phyloP scores from a whole-genome alignment of 2,329 filamentous ascomycete species.

The Lojkania enalia region DNA sequence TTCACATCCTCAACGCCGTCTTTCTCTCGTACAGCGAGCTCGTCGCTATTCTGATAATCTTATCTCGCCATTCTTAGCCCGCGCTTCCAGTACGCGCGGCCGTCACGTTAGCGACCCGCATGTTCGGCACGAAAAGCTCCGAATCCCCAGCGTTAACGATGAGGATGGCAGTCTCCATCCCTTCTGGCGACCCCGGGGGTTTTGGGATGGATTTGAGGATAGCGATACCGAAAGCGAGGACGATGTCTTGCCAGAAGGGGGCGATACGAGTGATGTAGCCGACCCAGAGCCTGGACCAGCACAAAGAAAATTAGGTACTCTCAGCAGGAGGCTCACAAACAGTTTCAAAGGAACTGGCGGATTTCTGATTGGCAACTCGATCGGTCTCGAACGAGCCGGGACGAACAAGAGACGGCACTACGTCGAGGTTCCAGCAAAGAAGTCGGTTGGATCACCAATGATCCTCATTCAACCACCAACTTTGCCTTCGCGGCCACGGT shows the following conservation, averaged over 20 bases:
- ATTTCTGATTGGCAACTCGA: slow-evolving; percentile 58
- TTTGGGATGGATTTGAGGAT: slow-evolving; percentile 62
- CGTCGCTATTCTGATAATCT: slow-evolving; percentile 52
- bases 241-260: slow-evolving; percentile 47
- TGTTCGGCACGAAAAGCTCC: slow-evolving; percentile 21
- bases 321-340: slow-evolving; percentile 37
- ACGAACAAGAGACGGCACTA: slow-evolving; percentile 36
- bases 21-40: slow-evolving; percentile 49
- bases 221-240: slow-evolving; percentile 44
- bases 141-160: slow-evolving; percentile 35
- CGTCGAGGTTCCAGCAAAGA: slow-evolving; percentile 28
- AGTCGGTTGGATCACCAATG: slow-evolving; percentile 22
- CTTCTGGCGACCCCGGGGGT: slow-evolving; percentile 65
- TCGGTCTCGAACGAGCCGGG: slow-evolving; percentile 56
- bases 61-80: slow-evolving; percentile 47
- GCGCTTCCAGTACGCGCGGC: slow-evolving; percentile 28
- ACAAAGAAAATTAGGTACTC: slow-evolving; percentile 22
- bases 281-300: slow-evolving; percentile 22
- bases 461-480: slow-evolving; percentile 34
- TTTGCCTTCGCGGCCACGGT: slow-evolving; percentile 17
- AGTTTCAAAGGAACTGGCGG: slow-evolving; percentile 49
- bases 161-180: slow-evolving; percentile 58
- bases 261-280: slow-evolving; percentile 50
- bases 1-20: slow-evolving; percentile 42
- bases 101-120: slow-evolving; percentile 28